A percentile compares a stretch with the other conserved stretches of the same genome.
phyloP scores from a whole-genome alignment of 169 alveolate species.

The Plasmodium vivax region DNA sequence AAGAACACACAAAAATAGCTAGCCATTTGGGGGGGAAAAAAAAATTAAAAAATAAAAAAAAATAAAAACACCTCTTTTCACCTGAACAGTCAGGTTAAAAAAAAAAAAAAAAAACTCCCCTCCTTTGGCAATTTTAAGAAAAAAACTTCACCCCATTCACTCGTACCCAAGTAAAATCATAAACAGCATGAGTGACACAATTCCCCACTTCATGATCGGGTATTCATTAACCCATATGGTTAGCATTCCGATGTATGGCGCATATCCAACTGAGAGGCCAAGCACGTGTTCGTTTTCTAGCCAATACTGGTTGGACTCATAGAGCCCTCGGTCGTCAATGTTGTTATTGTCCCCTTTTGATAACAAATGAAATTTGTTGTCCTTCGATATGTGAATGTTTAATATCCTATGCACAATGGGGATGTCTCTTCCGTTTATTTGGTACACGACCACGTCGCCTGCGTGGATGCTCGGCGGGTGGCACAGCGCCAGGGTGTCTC shows the following conservation, averaged over 20 bases:
- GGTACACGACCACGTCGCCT: slow-evolving; percentile 84
- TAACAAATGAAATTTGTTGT: slow-evolving; percentile 82
- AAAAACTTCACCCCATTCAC: slow-evolving; percentile 1
- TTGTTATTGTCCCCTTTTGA: slow-evolving; percentile 95
- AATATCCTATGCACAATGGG: slow-evolving; percentile 95
- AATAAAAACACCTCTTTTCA: too few species aligned
- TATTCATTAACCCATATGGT: slow-evolving; percentile 92
- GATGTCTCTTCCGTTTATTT: slow-evolving; percentile 89
- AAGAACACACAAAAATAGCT: neutral
- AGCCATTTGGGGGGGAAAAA: neutral
- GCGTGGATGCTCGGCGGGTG: slow-evolving; percentile 78
- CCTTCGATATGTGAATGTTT: slow-evolving; percentile 84
- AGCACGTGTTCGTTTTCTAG: slow-evolving; percentile 86
- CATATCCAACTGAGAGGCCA: slow-evolving; percentile 86
- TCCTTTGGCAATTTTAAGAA: neutral
- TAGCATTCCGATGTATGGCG: slow-evolving; percentile 94
- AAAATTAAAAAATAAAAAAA: too few species aligned
- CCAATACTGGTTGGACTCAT: slow-evolving; percentile 89
- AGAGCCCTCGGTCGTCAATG: slow-evolving; percentile 93
- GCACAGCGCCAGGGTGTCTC: slow-evolving; percentile 91
- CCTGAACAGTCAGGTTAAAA: too few species aligned
- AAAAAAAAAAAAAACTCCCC: neutral
- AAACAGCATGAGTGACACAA: slow-evolving; percentile 37
- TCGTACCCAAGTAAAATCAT: slow-evolving; percentile 71
- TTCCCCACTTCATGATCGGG: slow-evolving; percentile 81